Base-by-base conservation (phyloP, 805 yeast genomes). In the Maudiozyma turicensis region DNA sequence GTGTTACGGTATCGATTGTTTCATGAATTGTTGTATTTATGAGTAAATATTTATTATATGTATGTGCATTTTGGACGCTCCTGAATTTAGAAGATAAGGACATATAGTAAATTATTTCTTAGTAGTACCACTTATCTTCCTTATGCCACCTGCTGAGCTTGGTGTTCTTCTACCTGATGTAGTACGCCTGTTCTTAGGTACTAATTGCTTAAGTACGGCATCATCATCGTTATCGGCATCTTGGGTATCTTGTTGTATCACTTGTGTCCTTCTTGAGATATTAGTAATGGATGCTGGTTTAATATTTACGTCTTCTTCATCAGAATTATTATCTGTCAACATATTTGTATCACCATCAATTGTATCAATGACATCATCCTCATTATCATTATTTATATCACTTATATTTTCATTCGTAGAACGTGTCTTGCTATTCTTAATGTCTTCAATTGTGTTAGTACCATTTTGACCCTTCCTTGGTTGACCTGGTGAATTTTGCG, bases 401-500 rank as follows among this genome's bases (percentile, higher is more conserved):
- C 41, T 47, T 10, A 30, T 28, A 9, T n/a, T 31, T 42, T 30
- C 30, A 31, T 30, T 13, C 5, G 30, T 20, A 7, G 26, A 32
- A 10, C 30, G 35, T 32, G 30, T 51, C 29, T 48, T 45, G 31
- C 47, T 53, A 37, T 48, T 51, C 50, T 52, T 54, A 49, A 56
- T 66, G 66, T 58, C 64, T 58, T 67, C 69, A 64, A 69, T 58
- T 56, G 62, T 58, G 31, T 58, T 67, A 50, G 55, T 55, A 33
- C 62, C 70, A 43, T 50, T 60, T n/a, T 58, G 58, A 7, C 71
- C 64, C 50, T 91, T 91, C 61, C 97, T 78, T 40, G 99, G 99
- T 67, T 93, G 99, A 1, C 98, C 99, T 0, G 99, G 99, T 2
- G 96, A 87, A 46, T 87, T 87, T 55, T 78, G 77, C 5, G 98